Percentiles rank a stretch among this genome's conserved stretches.
These are phyloP conservation scores for Aspergillus chevalieri DNA, from an alignment of 2,329 filamentous ascomycete species.

Conservation along the genomic window DNA sequence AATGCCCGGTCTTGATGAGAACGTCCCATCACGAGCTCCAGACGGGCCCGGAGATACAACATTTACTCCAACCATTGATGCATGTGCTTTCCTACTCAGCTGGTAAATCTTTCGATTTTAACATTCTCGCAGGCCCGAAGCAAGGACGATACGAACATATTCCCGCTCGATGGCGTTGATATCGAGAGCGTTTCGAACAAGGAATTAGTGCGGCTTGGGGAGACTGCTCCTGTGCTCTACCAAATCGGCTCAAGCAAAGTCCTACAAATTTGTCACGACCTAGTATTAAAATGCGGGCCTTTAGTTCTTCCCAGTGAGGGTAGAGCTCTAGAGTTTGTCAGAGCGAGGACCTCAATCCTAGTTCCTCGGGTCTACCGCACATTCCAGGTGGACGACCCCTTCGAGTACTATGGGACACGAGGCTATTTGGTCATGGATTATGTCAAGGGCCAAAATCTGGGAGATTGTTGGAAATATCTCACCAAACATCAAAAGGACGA, in stretches of 20 bases:
- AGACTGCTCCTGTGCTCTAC: conserved; percentile 11
- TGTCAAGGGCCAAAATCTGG: conserved; percentile 16
- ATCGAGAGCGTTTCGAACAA: conserved; percentile 10
- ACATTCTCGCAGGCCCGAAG: background rate
- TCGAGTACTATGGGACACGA: conserved; percentile 9
- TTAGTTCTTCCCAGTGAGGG: conserved; percentile 13
- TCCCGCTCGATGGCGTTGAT: conserved; percentile 10
- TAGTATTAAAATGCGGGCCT: conserved; percentile 13
- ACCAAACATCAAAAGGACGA: conserved; percentile 6
- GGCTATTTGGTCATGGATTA: conserved; percentile 22
- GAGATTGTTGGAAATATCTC: conserved; percentile 15
- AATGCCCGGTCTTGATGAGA: background rate
- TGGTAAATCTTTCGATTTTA: background rate
- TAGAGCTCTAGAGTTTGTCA: conserved; percentile 10
- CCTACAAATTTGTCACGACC: conserved; percentile 10
- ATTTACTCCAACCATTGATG: background rate
- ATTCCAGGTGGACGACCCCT: conserved; percentile 12
- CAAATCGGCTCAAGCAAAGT: conserved; percentile 10
- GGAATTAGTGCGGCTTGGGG: conserved; percentile 8
- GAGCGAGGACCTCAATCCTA: conserved; percentile 9
- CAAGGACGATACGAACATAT: conserved; percentile 1
- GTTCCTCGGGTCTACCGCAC: conserved; percentile 15
- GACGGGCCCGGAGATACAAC: background rate
- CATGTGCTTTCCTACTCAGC: background rate
- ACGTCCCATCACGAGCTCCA: background rate